A percentile compares a stretch with the other conserved stretches of the same genome.
These are phyloP conservation scores for Trichoderma erinaceum DNA, from an alignment of 495 filamentous ascomycete species.

Conservation along the genomic window DNA sequence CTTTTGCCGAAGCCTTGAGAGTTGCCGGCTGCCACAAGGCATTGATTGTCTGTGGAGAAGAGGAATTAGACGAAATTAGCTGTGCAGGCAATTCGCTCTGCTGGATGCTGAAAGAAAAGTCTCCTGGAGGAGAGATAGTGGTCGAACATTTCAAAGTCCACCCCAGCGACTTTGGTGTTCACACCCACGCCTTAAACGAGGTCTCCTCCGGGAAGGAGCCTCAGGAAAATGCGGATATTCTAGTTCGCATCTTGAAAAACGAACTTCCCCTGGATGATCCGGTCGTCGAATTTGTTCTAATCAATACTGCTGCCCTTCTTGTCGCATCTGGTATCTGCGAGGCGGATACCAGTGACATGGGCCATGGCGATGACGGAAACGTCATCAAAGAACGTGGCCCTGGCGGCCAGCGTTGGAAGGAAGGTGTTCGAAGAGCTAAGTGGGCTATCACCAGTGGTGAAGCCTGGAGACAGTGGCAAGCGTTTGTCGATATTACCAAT, in stretches of 20 bases:
- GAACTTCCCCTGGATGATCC: slow-evolving; percentile 68
- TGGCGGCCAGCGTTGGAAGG: slow-evolving; percentile 84
- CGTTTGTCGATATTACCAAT: slow-evolving; percentile 57
- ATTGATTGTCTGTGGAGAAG: slow-evolving; percentile 86
- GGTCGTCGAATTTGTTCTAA: slow-evolving; percentile 85
- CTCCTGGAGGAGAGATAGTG: slow-evolving; percentile 43
- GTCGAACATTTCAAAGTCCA: slow-evolving; percentile 69
- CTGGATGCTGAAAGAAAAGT: slow-evolving; percentile 65
- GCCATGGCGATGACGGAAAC: slow-evolving; percentile 53
- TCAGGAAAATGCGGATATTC: slow-evolving; percentile 76
- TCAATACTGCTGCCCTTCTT: slow-evolving; percentile 86
- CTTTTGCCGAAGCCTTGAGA: slow-evolving; percentile 78
- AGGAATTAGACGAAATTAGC: slow-evolving; percentile 92
- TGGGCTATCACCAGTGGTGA: slow-evolving; percentile 78
- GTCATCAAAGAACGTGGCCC: slow-evolving; percentile 77
- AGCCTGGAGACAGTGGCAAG: slow-evolving; percentile 65
- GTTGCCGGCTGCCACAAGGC: slow-evolving; percentile 75
- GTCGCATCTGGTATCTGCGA: slow-evolving; percentile 84
- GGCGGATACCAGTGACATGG: slow-evolving; percentile 68
- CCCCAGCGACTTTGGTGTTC: slow-evolving; percentile 79
- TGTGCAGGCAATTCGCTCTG: slow-evolving; percentile 82
- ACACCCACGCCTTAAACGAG: slow-evolving; percentile 61
- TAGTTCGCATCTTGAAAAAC: slow-evolving; percentile 68
- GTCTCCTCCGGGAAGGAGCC: slow-evolving; percentile 83
- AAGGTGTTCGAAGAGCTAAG: slow-evolving; percentile 75